Base-by-base conservation (phyloP, 2,329 filamentous ascomycete species). In the Zymoseptoria tritici region DNA sequence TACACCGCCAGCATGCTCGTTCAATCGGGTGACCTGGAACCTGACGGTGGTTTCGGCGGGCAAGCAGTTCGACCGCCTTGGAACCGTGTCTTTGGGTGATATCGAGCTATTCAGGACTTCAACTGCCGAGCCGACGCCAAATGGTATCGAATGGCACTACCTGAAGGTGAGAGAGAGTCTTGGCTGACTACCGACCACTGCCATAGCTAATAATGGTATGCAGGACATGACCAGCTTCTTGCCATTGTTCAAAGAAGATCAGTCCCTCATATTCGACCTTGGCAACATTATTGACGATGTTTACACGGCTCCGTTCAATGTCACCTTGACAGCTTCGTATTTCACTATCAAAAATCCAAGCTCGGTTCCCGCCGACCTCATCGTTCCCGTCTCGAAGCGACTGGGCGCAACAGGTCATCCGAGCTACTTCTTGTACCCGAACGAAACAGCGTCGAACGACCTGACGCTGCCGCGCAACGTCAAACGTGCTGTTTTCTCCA, bases 81-180 rank as follows among this genome's bases (percentile, higher is more conserved):
- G 85, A 3, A 73, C 87, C 31, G 86, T 94, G 81, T 94, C 87
- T 67, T 78, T 94, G 46, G 85, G 84, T 49, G 36, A 93, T 71
- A 85, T 83, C 9, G 90, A 95, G 71, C 81, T 95, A n/a, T 94
- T 88, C 79, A 81, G 90, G 22, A 92, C 89, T 1, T 91, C 89
- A 4, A 95, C 90, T 0, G 88, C 90, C 3, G 88, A 95, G 75
- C 89, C 90, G 1, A 90, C 85, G 0, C 65, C 76, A 4, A 80
- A 80, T 21, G 90, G 89, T 6, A 91, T 94, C 62, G 76, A 81
- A 52, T 93, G 88, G 88, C 85, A 82, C 0, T 91, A 90, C 70
- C 77, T 86, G 57, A 94, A 93, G 62, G 67, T 68, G 22, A 21
- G 58, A 21, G 58, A 36, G 11, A 13, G 19, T 52, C 42, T 55